These are phyloP conservation scores for Silene conica DNA, from an alignment of 148 eudicot species.

Conservation along the genomic window DNA sequence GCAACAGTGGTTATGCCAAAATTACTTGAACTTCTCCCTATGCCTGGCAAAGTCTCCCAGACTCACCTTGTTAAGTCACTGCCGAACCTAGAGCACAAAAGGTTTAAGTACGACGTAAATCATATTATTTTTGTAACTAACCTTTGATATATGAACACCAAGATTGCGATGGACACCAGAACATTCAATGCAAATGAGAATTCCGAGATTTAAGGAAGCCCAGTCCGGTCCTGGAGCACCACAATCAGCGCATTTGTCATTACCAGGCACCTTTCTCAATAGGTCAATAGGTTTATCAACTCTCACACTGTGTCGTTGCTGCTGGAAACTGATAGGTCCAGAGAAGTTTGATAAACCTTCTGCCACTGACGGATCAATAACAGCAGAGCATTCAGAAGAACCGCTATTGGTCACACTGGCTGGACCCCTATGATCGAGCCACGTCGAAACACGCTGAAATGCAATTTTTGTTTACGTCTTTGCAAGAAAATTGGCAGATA, in stretches of 20 bases:
- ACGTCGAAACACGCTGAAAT: slow-evolving; percentile 46
- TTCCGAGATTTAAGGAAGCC: slow-evolving; percentile 96
- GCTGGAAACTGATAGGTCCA: slow-evolving; percentile 57
- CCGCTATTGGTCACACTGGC: slow-evolving; percentile 30
- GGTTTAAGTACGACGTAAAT: background rate
- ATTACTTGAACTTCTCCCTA: background rate
- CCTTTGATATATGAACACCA: slow-evolving; percentile 98
- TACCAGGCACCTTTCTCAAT: slow-evolving; percentile 63
- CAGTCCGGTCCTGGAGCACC: slow-evolving; percentile 95
- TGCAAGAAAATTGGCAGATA: background rate
- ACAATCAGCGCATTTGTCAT: slow-evolving; percentile 97
- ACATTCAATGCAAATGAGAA: slow-evolving; percentile 93
- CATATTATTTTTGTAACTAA: slow-evolving; percentile 26
- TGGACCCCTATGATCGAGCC: slow-evolving; percentile 40
- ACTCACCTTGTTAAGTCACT: background rate
- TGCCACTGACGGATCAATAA: slow-evolving; percentile 25
- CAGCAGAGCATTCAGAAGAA: slow-evolving; percentile 47
- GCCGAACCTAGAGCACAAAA: background rate
- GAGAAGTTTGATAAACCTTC: slow-evolving; percentile 35
- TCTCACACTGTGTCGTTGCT: slow-evolving; percentile 42
- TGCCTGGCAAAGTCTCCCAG: background rate
- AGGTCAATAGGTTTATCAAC: slow-evolving; percentile 64
- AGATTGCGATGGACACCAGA: slow-evolving; percentile 98
- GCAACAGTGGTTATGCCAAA: background rate
- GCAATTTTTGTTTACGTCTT: slow-evolving; percentile 16